phyloP scores from a whole-genome alignment of 257 asterid species.

The Marsdenia floribunda region DNA sequence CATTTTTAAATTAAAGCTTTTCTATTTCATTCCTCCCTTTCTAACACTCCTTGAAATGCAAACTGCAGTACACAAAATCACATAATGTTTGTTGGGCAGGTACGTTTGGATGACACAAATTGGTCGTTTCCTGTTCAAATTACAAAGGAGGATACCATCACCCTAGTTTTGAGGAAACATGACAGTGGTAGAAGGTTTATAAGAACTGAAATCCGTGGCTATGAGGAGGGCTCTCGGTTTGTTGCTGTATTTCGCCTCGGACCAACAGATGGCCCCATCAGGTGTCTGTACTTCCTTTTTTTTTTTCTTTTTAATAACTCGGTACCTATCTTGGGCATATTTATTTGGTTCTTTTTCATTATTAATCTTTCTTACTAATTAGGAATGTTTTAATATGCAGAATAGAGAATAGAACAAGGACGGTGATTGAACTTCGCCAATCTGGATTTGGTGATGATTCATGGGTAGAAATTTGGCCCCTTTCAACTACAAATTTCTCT shows the following conservation, averaged over 20 bases:
- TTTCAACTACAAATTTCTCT: slow-evolving; percentile 66
- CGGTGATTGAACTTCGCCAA: slow-evolving; percentile 61
- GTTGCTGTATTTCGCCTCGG: slow-evolving; percentile 88
- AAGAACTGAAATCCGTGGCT: slow-evolving; percentile 91
- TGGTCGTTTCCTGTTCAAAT: slow-evolving; percentile 94
- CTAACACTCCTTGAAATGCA: neutral
- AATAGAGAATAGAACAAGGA: slow-evolving; percentile 78
- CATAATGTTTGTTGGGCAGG: slow-evolving; percentile 40
- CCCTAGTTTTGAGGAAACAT: slow-evolving; percentile 54
- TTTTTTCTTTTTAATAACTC: neutral
- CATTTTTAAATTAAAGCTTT: neutral
- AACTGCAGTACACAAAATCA: neutral
- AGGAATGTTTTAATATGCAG: slow-evolving; percentile 37
- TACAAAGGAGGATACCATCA: slow-evolving; percentile 78
- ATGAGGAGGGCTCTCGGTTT: slow-evolving; percentile 97
- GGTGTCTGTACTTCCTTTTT: slow-evolving; percentile 35
- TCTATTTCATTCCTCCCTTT: neutral
- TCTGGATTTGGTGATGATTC: slow-evolving; percentile 79
- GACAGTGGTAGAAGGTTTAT: slow-evolving; percentile 56
- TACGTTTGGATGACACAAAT: slow-evolving; percentile 68
- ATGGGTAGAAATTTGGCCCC: slow-evolving; percentile 67
- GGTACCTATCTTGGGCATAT: neutral
- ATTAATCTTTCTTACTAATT: neutral
- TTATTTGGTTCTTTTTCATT: neutral
- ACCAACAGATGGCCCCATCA: slow-evolving; percentile 74